Evolutionary conservation across 768 basidiomycete species (phyloP), one percentile per base, ranked within the genome.

Genomic region (Mrakia blollopis): DNA sequence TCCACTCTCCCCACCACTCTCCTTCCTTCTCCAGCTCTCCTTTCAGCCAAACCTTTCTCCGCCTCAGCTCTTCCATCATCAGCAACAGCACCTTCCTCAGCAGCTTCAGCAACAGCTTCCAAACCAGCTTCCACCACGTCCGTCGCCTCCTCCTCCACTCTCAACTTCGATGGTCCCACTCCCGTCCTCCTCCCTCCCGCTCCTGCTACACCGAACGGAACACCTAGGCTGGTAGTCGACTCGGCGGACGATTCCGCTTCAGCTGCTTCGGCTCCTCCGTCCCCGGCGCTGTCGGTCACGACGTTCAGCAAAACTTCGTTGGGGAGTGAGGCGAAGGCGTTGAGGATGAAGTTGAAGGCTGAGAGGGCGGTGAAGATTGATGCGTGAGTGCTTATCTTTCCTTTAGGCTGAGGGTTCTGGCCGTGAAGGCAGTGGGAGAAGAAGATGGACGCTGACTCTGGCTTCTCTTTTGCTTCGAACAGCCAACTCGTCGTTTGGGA

Each of bases 331-430:
- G 23, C 28, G 4, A 65, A 50, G 63, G 47, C 44, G 7, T 21
- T 74, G 39, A 65, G 37, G 61, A 10, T 28, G 23, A 63, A 68
- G 50, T 8, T 52, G 35, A 65, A 61, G 63, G 61, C 41, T 35
- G 73, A 74, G 35, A 65, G 73, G 18, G 60, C 39, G 23, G 73
- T n/a, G 28, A 57, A 52, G 62, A 65, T 74, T 25, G 73, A 74
- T 63, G 62, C 65, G 73, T 74, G 62, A 50, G 73, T 74, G 5
- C 37, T 41, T 60, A 11, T 37, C 11, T 32, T 35, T 54, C 28
- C 35, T 28, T 57, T 25, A n/a, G n/a, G n/a, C n/a, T n/a, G n/a
- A n/a, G n/a, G n/a, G 10, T 37, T 35, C 32, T 25, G 61, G 11
- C 23, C 18, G 8, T 6, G 41, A 35, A 25, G 28, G 23, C 25